A percentile compares a stretch with the other conserved stretches of the same genome.
phyloP scores from a whole-genome alignment of 139 green algal genomes.

The Chlamydomonas sp. region DNA sequence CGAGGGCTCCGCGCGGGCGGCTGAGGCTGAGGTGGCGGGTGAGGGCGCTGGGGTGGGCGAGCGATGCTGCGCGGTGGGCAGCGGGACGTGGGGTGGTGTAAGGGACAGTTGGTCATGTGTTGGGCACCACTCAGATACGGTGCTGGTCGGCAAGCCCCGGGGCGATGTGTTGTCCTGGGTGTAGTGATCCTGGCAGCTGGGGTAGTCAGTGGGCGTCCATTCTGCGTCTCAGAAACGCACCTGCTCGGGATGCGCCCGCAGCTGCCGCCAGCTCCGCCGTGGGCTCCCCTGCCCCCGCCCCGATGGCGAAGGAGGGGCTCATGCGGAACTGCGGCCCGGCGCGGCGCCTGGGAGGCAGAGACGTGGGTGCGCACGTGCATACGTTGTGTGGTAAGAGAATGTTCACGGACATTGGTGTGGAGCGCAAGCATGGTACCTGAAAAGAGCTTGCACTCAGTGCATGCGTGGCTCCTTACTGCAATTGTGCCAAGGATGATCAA shows the following conservation, averaged over 20 bases:
- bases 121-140: too few relatives aligned
- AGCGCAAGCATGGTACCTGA: too few relatives aligned
- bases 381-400: too few relatives aligned
- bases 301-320: slow-evolving; percentile 26
- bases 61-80: not conserved
- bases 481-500: too few relatives aligned
- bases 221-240: not conserved
- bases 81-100: not conserved
- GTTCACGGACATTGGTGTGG: too few relatives aligned
- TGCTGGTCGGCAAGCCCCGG: too few relatives aligned
- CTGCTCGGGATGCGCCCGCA: not conserved
- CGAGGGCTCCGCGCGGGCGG: not conserved
- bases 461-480: too few relatives aligned
- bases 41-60: not conserved
- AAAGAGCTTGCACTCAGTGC: too few relatives aligned
- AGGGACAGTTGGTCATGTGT: too few relatives aligned
- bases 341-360: not conserved
- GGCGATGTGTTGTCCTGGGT: too few relatives aligned
- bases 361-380: not conserved
- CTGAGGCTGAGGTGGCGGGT: slow-evolving; percentile 26
- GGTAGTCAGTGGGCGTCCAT: too few relatives aligned
- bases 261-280: not conserved
- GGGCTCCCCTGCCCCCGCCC: not conserved
- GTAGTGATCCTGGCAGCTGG: too few relatives aligned
- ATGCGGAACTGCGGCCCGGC: not conserved